Conservation (phyloP, 2,329 filamentous ascomycete genomes). For the Sporothrix variecibatus region DNA sequence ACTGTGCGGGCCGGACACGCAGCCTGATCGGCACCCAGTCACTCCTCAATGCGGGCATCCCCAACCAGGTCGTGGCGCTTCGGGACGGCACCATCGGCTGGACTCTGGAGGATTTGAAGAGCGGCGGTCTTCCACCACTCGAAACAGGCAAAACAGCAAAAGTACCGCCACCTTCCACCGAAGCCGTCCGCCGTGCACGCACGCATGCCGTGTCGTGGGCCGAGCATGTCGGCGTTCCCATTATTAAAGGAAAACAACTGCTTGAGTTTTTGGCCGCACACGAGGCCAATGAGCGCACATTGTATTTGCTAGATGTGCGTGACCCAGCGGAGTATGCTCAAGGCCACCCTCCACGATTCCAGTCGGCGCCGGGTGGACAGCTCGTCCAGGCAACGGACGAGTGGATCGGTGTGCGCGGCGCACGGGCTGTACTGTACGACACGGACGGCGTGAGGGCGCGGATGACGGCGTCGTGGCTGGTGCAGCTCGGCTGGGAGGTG, state of each 20-base stretch:
- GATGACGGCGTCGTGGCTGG: constrained; percentile 19
- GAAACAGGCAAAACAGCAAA: constrained; percentile 21
- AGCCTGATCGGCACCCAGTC: constrained; percentile 23
- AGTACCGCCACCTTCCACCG: constrained; percentile 13
- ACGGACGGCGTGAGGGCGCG: constrained; percentile 24
- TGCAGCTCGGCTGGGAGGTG: constrained; percentile 24
- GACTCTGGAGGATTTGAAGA: constrained; percentile 5
- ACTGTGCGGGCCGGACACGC: constrained; percentile 23
- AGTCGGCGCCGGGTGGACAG: constrained; percentile 23
- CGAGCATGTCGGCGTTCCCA: constrained; percentile 15
- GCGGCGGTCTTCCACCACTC: constrained; percentile 14
- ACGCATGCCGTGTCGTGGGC: constrained; percentile 18
- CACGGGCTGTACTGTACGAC: constrained; percentile 21
- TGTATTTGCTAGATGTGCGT: constrained; percentile 24
- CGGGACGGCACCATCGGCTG: constrained; percentile 25
- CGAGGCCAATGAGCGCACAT: not conserved
- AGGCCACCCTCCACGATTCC: constrained; percentile 2
- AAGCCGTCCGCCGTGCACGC: not conserved
- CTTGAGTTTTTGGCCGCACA: not conserved
- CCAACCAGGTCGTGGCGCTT: constrained; percentile 19
- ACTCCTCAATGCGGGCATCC: constrained; percentile 19
- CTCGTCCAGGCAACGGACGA: constrained; percentile 25
- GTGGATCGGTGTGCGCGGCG: constrained; percentile 21
- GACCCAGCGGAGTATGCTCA: constrained; percentile 19
- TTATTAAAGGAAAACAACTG: not conserved